Base-by-base conservation (phyloP, 2,329 filamentous ascomycete species). In the Rhexocercosporidium sp. region DNA sequence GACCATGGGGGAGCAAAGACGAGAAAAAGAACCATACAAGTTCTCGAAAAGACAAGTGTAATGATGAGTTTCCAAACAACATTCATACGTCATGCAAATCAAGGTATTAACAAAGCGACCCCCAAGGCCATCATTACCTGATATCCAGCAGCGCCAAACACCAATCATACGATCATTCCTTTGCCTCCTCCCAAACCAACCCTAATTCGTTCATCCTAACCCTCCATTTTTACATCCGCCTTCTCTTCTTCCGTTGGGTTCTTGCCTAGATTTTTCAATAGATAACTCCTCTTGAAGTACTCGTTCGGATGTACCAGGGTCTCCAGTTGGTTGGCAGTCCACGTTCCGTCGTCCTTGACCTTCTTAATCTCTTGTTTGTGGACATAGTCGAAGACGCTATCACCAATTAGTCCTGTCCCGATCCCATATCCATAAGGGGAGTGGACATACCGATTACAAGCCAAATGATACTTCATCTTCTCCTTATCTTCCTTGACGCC, bases 261-360 rank as follows among this genome's bases (percentile, higher is more conserved):
- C 62, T 73, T 77, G 7, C 72, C 89, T 29, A 96, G 79, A 77
- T 96, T 92, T 83, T 94, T 97, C 69, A 99, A 82, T 73, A 96
- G 76, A 79, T 93, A 98, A 78, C 94, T 97, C 65, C 95, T 86
- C 84, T 97, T 97, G 80, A 98, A 99, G 80, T 97, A 99, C 71
- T 95, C 94, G 78, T 99, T 99, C 12, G 96, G 96, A 80, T 99
- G 96, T 25, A 97, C 90, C 77, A 99, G 97, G 0, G 95, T 98
- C 80, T 98, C 95, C 49, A 97, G 84, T 78, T 97, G 92, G 18
- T 88, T 88, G 7, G 90, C 82, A 14, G 85, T 89, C 88, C 91
- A 91, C 61, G 89, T 83, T 6, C 88, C 85, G 59, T 93, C 89
- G 49, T 94, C 92, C 79, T 90, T 92, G 69, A 91, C 92, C 75